phyloP scores from a whole-genome alignment of 2,329 filamentous ascomycete genomes.

The Claviceps pazoutovae region DNA sequence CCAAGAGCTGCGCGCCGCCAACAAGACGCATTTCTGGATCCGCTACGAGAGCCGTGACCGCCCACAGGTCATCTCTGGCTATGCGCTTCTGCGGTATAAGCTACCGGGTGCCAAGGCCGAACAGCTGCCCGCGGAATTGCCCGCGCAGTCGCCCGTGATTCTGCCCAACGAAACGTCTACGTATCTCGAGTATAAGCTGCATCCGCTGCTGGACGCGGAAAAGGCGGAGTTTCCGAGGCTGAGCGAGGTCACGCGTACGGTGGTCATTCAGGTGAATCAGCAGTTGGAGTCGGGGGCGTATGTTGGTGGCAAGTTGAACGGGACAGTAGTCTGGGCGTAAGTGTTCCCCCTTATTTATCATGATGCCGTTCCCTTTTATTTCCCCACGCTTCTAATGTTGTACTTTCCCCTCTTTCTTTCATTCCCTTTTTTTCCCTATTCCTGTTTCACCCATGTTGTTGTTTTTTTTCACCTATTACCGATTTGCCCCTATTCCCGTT shows the following conservation, averaged over 20 bases:
- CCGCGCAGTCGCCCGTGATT: conserved; percentile 10
- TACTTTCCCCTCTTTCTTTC: neutral
- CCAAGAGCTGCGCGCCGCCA: conserved; percentile 4
- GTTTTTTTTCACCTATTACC: too few relatives aligned
- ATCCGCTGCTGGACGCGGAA: conserved; percentile 14
- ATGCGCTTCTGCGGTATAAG: conserved; percentile 33
- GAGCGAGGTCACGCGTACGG: conserved; percentile 33
- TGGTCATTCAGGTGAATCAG: conserved; percentile 32
- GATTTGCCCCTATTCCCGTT: too few relatives aligned
- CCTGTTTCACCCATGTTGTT: too few relatives aligned
- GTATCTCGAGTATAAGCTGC: conserved; percentile 34
- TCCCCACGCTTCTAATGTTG: neutral
- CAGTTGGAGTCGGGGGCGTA: conserved; percentile 19
- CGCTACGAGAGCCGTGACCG: conserved; percentile 37
- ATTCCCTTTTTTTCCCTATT: neutral
- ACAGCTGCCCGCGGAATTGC: conserved; percentile 3
- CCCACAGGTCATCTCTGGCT: conserved; percentile 29
- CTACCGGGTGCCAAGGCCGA: conserved; percentile 2
- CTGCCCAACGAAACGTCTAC: conserved; percentile 20
- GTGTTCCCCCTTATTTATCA: neutral
- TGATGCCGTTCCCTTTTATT: neutral
- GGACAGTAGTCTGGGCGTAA: conserved; percentile 24
- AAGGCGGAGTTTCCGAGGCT: conserved; percentile 22
- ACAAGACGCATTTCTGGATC: conserved; percentile 27
- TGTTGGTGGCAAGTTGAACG: conserved; percentile 15